Evolutionary conservation across 2,329 filamentous ascomycete species (phyloP).

Genomic region (Pyrenophora graminea): DNA sequence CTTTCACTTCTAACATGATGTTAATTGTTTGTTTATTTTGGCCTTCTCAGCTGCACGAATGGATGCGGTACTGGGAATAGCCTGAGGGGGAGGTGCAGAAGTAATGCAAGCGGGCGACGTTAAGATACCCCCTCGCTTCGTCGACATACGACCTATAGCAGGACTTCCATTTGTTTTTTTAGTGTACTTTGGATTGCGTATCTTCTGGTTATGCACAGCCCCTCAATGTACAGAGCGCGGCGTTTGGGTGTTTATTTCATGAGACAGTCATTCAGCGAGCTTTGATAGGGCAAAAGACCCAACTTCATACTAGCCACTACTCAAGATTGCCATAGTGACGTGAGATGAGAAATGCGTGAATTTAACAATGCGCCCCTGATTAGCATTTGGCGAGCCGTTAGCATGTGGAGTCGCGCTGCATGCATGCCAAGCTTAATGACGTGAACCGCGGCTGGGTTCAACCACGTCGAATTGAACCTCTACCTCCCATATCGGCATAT

Average conservation of each 20-base stretch:
- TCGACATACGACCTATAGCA: slow-evolving; percentile 12
- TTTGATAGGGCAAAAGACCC: background rate
- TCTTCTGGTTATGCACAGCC: slow-evolving; percentile 11
- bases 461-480: slow-evolving; percentile 10
- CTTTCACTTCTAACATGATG: slow-evolving; percentile 13
- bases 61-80: slow-evolving; percentile 3
- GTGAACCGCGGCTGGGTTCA: slow-evolving; percentile 19
- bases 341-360: background rate
- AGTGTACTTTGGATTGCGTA: slow-evolving; percentile 1
- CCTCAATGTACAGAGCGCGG: slow-evolving; percentile 13
- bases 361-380: slow-evolving; percentile 7
- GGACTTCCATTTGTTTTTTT: slow-evolving; percentile 16
- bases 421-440: slow-evolving; percentile 21
- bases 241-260: slow-evolving; percentile 5
- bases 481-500: background rate
- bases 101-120: slow-evolving; percentile 13
- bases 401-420: slow-evolving; percentile 15
- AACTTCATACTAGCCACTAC: background rate
- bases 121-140: slow-evolving; percentile 22
- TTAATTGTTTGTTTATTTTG: slow-evolving; percentile 28
- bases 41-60: slow-evolving; percentile 15
- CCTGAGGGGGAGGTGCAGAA: slow-evolving; percentile 3
- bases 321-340: background rate
- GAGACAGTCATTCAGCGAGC: slow-evolving; percentile 5
- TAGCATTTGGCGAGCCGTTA: slow-evolving; percentile 11